Base-by-base conservation (phyloP, 441 rosid genomes). In the Adansonia rubrostipa region DNA sequence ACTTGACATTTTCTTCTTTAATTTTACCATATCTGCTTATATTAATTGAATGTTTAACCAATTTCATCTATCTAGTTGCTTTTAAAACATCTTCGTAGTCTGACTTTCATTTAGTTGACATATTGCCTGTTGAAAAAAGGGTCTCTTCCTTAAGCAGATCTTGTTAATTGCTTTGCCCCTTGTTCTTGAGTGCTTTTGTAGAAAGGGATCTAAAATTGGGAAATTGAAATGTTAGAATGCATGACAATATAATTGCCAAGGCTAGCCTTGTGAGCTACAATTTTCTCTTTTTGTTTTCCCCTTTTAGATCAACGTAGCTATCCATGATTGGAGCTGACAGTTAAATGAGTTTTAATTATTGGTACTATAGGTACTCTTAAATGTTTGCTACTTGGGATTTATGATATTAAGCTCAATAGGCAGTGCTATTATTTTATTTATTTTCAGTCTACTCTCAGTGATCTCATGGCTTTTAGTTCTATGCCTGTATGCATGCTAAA, bases 321-420 rank as follows among this genome's bases (percentile, higher is more conserved):
- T 73, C 5, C 77, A 42, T 40, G 66, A 56, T 56, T 42, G 40
- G 42, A 73, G 66, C 71, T 48, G 73, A 22, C 58, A 48, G 19
- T 67, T 45, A 44, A 44, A 17, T 10, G 36, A 68, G 33, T 68
- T 45, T n/a, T 45, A 68, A 68, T 47, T 15, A 69, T 20, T 22
- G 17, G 42, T 69, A 47, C 10, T 20, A 19, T 2, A 13, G 17
- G 57, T 14, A 13, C 19, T 20, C 42, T 8, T 48, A 69, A 45
- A 11, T 68, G 72, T 45, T 45, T 44, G 22, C n/a, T 19, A 19
- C 48, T 64, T 64, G 22, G 47, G 36, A 33, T 33, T 33, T 33
- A 33, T 33, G 69, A 36, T 42, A 64, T 15, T 15, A 15, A 64
- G 69, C 6, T 3, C 69, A 2, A 20, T 64, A n/a, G 9, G 69